phyloP scores from a whole-genome alignment of 257 asterid species.

The Fraxinus pennsylvanica region DNA sequence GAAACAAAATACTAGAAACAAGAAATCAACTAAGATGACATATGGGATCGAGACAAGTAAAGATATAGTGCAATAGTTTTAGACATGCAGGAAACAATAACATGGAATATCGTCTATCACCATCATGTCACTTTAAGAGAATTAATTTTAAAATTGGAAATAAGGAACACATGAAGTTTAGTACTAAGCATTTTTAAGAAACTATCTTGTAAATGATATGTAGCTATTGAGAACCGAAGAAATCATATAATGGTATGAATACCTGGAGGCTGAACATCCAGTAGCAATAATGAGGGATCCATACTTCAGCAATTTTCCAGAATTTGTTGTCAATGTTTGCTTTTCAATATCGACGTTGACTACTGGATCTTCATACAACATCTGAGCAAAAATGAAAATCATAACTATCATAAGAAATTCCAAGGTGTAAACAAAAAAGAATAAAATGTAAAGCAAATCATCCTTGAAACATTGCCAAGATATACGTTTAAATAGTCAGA shows the following conservation, averaged over 20 bases:
- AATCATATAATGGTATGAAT: background rate
- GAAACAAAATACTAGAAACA: background rate
- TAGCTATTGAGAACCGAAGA: background rate
- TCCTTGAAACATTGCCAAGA: background rate
- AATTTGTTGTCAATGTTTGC: slow-evolving; percentile 46
- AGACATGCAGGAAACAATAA: background rate
- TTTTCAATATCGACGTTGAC: slow-evolving; percentile 41
- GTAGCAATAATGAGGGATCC: slow-evolving; percentile 55
- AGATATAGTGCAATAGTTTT: background rate
- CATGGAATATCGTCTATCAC: background rate
- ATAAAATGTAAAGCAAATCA: background rate
- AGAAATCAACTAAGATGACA: background rate
- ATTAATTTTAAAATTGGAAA: background rate
- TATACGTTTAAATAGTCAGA: background rate
- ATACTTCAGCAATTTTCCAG: slow-evolving; percentile 51
- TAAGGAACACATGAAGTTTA: background rate
- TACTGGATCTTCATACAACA: slow-evolving; percentile 52
- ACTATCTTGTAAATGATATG: background rate
- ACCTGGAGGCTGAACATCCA: slow-evolving; percentile 52
- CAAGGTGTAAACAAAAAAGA: background rate
- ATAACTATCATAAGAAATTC: background rate
- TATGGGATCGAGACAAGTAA: background rate
- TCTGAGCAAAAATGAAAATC: slow-evolving; percentile 23
- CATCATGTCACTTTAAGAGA: background rate
- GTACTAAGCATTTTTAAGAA: background rate